Conservation (phyloP, 306 rosid species). For the Cucurbita argyrosperma region DNA sequence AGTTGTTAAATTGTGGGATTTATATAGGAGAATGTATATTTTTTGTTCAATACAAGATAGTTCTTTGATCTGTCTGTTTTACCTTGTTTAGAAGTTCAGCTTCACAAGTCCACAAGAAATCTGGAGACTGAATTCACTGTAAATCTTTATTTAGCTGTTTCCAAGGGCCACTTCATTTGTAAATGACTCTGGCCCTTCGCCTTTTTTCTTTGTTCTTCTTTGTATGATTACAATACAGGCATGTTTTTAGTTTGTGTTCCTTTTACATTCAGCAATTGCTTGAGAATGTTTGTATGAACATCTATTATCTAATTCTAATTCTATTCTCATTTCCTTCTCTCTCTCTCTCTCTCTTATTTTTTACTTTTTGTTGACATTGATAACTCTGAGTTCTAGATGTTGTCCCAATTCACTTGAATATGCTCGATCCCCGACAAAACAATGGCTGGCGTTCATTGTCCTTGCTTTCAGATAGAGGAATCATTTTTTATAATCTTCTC, state of each 20-base stretch:
- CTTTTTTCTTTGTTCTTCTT: neutral
- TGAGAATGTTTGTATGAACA: neutral
- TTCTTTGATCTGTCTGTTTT: neutral
- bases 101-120: neutral
- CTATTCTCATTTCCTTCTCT: neutral
- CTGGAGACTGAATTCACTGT: neutral
- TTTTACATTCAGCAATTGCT: neutral
- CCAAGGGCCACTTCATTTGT: neutral
- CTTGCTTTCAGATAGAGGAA: neutral
- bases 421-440: no score
- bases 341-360: neutral
- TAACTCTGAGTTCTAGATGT: no score
- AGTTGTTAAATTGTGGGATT: neutral
- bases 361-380: no score
- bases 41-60: neutral
- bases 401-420: no score
- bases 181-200: neutral
- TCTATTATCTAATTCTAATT: neutral
- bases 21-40: neutral
- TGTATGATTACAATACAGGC: neutral
- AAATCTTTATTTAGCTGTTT: neutral
- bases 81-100: neutral
- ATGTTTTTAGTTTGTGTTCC: neutral
- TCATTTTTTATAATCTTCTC: no score
- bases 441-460: constrained; percentile 28